A percentile compares a stretch with the other conserved stretches of the same genome.
Conservation (phyloP, 345 rosid species). For the Noccaea bulbosa region DNA sequence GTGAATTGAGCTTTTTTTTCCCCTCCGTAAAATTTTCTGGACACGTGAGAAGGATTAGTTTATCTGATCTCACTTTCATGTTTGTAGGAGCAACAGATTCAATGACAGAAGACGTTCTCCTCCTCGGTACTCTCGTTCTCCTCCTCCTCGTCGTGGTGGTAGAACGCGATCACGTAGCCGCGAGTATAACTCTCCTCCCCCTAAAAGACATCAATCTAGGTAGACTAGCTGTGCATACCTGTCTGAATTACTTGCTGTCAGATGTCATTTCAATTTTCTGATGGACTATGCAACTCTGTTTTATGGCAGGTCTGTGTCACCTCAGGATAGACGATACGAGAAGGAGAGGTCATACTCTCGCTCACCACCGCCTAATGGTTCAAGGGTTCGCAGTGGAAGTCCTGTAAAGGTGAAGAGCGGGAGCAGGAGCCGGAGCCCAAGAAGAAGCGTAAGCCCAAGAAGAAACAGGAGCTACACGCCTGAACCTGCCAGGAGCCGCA, state of each 20-base stretch:
- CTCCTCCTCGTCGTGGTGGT: constrained; percentile 67
- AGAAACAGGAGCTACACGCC: constrained; percentile 49
- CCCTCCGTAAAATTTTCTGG: neutral
- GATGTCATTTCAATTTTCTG: neutral
- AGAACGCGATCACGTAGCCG: constrained; percentile 71
- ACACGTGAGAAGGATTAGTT: neutral
- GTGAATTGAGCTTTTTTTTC: constrained; percentile 32
- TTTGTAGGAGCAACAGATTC: constrained; percentile 53
- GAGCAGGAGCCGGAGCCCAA: constrained; percentile 52
- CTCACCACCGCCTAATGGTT: constrained; percentile 67
- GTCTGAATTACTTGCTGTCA: neutral
- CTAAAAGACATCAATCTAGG: constrained; percentile 68
- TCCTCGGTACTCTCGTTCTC: constrained; percentile 70
- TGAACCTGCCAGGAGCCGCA: constrained; percentile 58
- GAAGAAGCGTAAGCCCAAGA: constrained; percentile 55
- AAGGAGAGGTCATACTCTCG: constrained; percentile 68
- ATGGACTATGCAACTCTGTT: constrained; percentile 25
- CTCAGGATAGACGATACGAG: constrained; percentile 55
- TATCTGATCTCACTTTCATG: constrained; percentile 20
- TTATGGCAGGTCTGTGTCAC: constrained; percentile 68
- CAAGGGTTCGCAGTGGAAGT: constrained; percentile 72
- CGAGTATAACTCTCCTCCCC: constrained; percentile 66
- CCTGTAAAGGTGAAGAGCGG: constrained; percentile 48
- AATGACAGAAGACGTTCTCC: constrained; percentile 70
- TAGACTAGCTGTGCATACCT: constrained; percentile 24